Conservation (phyloP, 805 yeast genomes). For the Teunomyces kruisii region DNA sequence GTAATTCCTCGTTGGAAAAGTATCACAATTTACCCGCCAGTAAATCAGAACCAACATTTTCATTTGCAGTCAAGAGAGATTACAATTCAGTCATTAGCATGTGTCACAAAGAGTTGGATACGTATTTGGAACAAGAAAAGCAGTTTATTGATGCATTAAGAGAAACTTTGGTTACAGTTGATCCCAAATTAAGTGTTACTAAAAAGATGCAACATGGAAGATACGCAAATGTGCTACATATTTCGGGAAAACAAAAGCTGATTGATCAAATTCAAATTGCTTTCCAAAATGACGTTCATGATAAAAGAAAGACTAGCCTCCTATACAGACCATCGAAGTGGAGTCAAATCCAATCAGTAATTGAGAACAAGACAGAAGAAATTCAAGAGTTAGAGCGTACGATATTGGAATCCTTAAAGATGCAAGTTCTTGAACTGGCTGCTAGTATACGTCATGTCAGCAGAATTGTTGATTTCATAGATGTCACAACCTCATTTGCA, state of each 20-base stretch:
- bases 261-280: conserved; percentile 17
- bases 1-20: conserved; percentile 18
- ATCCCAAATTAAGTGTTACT: conserved; percentile 28
- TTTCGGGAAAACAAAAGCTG: conserved; percentile 41
- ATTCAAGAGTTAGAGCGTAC: conserved; percentile 56
- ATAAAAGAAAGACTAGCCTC: conserved; percentile 42
- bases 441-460: conserved; percentile 51
- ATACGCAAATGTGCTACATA: conserved; percentile 45
- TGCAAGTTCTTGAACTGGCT: conserved; percentile 44
- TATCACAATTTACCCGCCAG: conserved; percentile 16
- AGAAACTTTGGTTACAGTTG: conserved; percentile 20
- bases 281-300: conserved; percentile 25
- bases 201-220: conserved; percentile 30
- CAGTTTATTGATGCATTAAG: conserved; percentile 19
- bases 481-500: conserved; percentile 73
- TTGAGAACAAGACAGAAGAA: conserved; percentile 44
- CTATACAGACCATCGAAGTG: conserved; percentile 46
- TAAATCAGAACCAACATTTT: conserved; percentile 10
- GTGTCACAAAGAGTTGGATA: conserved; percentile 34
- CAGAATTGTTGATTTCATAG: conserved; percentile 61
- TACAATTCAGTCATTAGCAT: conserved; percentile 26
- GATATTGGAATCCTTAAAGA: conserved; percentile 51
- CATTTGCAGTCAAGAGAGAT: conserved; percentile 36
- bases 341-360: conserved; percentile 55
- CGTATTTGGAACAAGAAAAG: conserved; percentile 25